phyloP scores from a whole-genome alignment of 805 yeast genomes.

The Sporopachydermia quercuum region DNA sequence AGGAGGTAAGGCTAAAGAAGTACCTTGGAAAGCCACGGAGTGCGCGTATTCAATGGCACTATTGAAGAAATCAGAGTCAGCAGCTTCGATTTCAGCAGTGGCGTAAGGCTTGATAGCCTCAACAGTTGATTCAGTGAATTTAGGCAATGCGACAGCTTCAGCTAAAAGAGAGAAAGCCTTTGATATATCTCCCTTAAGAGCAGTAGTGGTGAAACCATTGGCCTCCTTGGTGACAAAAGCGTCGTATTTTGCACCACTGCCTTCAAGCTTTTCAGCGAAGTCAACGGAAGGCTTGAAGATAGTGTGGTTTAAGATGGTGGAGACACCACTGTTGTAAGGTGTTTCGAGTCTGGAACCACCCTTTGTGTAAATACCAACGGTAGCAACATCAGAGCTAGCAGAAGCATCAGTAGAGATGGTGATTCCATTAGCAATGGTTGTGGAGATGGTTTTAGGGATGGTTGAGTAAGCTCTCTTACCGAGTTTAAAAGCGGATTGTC shows the following conservation, averaged over 20 bases:
- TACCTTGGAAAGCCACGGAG: constrained; percentile 78
- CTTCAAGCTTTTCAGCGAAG: constrained; percentile 20
- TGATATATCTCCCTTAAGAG: constrained; percentile 32
- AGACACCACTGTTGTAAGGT: constrained; percentile 70
- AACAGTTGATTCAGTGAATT: constrained; percentile 29
- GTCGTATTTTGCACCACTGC: constrained; percentile 41
- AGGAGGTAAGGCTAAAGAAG: constrained; percentile 63
- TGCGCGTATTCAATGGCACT: constrained; percentile 59
- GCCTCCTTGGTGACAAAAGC: constrained; percentile 46
- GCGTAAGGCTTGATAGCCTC: constrained; percentile 32
- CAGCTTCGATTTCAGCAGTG: constrained; percentile 30
- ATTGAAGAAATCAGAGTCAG: constrained; percentile 44
- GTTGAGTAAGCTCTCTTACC: background rate
- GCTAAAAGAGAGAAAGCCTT: constrained; percentile 40
- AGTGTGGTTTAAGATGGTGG: constrained; percentile 43
- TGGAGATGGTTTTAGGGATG: constrained; percentile 48
- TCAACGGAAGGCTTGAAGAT: constrained; percentile 26
- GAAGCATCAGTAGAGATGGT: constrained; percentile 57
- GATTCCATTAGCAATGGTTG: constrained; percentile 61
- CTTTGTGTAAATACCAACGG: constrained; percentile 56
- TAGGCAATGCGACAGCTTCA: constrained; percentile 22
- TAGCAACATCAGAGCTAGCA: constrained; percentile 37
- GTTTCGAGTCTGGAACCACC: constrained; percentile 75
- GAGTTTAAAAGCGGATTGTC: constrained; percentile 1
- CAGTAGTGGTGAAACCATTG: constrained; percentile 45